Conservation (phyloP, 768 basidiomycete genomes). For the Termitomyces bulborhizus region DNA sequence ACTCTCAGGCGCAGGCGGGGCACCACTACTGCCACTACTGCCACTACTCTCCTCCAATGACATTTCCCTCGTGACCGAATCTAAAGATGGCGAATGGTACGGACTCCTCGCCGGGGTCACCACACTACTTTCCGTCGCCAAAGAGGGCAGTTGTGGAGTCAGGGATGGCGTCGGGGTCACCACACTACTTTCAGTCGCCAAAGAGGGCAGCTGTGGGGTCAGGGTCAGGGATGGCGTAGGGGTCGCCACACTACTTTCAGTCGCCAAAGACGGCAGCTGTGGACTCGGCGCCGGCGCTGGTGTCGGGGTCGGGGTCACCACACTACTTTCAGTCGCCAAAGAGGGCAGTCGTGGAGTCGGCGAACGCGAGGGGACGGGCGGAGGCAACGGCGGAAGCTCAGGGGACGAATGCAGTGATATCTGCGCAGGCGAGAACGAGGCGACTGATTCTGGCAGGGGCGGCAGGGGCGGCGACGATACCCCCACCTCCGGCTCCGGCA, state of each 20-base stretch:
- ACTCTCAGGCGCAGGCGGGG: constrained; percentile 6
- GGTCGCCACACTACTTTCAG: constrained; percentile 12
- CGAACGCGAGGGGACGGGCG: constrained; percentile 14
- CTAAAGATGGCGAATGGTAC: too few species aligned
- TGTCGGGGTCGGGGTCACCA: constrained; percentile 19
- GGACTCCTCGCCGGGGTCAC: constrained; percentile 25
- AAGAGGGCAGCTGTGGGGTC: background rate
- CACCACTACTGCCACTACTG: background rate
- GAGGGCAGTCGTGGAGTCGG: constrained; percentile 3
- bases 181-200: constrained; percentile 18
- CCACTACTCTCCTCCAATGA: constrained; percentile 10
- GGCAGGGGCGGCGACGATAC: constrained; percentile 4
- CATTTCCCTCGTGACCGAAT: background rate
- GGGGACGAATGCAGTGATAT: constrained; percentile 21
- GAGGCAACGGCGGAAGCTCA: constrained; percentile 19
- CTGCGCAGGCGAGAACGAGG: constrained; percentile 11
- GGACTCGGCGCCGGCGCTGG: constrained; percentile 19
- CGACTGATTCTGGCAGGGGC: constrained; percentile 7
- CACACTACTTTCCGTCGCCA: constrained; percentile 17
- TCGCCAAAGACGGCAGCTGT: constrained; percentile 5
- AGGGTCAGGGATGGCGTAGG: background rate
- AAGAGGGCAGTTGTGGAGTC: constrained; percentile 3
- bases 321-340: constrained; percentile 16
- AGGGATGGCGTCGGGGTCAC: constrained; percentile 23
- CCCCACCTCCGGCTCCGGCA: background rate